phyloP scores from a whole-genome alignment of 2,329 filamentous ascomycete genomes.

The Alternaria arborescens region DNA sequence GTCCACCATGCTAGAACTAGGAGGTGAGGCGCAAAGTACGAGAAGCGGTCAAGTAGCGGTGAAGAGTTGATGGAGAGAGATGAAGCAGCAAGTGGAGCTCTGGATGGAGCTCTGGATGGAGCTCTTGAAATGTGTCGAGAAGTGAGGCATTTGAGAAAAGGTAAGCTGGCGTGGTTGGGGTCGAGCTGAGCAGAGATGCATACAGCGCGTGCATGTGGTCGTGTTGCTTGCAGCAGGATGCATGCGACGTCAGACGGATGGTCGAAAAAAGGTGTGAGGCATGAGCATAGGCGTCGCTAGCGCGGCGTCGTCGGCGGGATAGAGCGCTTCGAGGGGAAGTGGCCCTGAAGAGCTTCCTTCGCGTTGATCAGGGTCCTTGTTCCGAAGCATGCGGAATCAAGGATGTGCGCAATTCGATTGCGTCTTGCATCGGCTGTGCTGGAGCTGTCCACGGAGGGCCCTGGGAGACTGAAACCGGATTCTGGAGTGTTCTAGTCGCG shows the following conservation, averaged over 20 bases:
- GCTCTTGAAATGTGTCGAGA: not conserved
- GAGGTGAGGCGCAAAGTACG: slow-evolving; percentile 16
- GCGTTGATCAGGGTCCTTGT: slow-evolving; percentile 19
- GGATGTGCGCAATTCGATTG: slow-evolving; percentile 4
- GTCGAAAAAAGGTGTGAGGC: slow-evolving; percentile 6
- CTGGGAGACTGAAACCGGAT: slow-evolving; percentile 14
- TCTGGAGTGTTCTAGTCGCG: slow-evolving; percentile 5
- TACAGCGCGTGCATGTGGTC: slow-evolving; percentile 23
- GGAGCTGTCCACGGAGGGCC: not conserved
- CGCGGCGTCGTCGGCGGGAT: slow-evolving; percentile 11
- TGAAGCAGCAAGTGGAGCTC: slow-evolving; percentile 9
- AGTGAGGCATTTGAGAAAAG: slow-evolving; percentile 10
- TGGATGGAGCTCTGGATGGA: not conserved
- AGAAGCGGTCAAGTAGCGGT: slow-evolving; percentile 38
- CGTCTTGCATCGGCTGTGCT: slow-evolving; percentile 12
- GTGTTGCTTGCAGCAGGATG: slow-evolving; percentile 16
- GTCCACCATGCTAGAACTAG: slow-evolving; percentile 6
- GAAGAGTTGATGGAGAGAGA: slow-evolving; percentile 11
- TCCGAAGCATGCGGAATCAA: slow-evolving; percentile 5
- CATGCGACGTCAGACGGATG: slow-evolving; percentile 16
- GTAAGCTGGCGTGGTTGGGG: not conserved
- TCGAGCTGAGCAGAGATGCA: slow-evolving; percentile 3
- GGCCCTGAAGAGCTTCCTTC: not conserved
- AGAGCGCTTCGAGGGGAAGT: slow-evolving; percentile 19
- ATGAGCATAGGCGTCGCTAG: slow-evolving; percentile 7